Percentiles rank a stretch among this genome's conserved stretches.
phyloP scores from a whole-genome alignment of 352 stramenopile genomes.

The Nannochloropsis limnetica region DNA sequence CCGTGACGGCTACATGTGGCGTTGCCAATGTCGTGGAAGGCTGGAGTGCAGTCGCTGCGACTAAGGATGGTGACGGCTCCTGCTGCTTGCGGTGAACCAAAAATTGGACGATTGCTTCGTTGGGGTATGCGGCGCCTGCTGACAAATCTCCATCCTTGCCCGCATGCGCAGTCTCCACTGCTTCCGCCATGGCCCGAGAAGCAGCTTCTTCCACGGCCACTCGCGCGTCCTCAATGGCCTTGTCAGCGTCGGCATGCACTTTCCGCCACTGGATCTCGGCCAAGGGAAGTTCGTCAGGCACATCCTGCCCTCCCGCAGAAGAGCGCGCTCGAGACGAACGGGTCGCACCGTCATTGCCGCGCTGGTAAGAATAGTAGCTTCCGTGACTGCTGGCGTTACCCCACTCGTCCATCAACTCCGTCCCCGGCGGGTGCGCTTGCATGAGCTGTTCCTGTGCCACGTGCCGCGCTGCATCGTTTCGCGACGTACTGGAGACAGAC shows the following conservation, averaged over 20 bases:
- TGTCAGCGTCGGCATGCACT: slow-evolving; percentile 11
- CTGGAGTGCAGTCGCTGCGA: background rate
- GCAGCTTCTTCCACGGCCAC: slow-evolving; percentile 17
- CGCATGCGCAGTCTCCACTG: background rate
- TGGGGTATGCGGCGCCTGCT: background rate
- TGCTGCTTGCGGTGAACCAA: background rate
- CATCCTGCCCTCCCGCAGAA: background rate
- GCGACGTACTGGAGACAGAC: background rate
- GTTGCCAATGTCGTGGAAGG: background rate
- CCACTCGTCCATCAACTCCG: background rate
- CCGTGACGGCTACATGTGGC: background rate
- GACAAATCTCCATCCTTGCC: background rate
- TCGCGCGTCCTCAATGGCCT: slow-evolving; percentile 21
- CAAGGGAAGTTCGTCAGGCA: slow-evolving; percentile 12
- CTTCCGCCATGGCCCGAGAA: slow-evolving; percentile 5
- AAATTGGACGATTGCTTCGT: background rate
- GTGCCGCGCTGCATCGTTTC: background rate
- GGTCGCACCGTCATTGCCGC: background rate
- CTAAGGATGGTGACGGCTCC: background rate
- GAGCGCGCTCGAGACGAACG: background rate
- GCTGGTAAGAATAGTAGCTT: background rate
- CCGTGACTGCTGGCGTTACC: background rate
- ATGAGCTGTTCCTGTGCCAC: background rate
- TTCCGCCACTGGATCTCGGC: slow-evolving; percentile 33
- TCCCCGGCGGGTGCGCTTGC: background rate